phyloP scores from a whole-genome alignment of 768 basidiomycete genomes.

The Termitomyces sp. region DNA sequence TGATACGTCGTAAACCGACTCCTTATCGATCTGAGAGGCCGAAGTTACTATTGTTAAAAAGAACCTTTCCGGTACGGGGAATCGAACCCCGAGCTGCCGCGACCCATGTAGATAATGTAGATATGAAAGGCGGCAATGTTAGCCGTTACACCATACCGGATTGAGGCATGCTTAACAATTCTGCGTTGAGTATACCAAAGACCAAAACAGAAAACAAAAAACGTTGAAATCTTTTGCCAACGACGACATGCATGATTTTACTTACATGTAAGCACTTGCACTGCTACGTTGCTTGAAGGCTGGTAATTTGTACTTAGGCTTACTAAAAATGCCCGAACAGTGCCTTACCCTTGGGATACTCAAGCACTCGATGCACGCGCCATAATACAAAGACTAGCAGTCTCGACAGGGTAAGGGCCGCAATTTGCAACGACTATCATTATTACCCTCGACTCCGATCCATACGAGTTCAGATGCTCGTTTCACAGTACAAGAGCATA shows the following conservation, averaged over 20 bases:
- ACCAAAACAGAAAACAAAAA: too few species aligned
- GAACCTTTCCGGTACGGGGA: conserved; percentile 45
- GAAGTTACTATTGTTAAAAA: too few species aligned
- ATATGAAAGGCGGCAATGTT: conserved; percentile 58
- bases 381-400: neutral
- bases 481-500: neutral
- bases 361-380: neutral
- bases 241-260: too few species aligned
- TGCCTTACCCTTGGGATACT: neutral
- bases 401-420: neutral
- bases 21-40: too few species aligned
- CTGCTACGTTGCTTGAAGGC: too few species aligned
- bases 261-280: too few species aligned
- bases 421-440: neutral
- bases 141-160: conserved; percentile 64
- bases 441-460: neutral
- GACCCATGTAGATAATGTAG: neutral
- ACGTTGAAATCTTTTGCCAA: too few species aligned
- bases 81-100: conserved; percentile 60
- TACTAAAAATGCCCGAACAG: too few species aligned
- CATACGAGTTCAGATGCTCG: neutral
- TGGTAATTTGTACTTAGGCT: too few species aligned
- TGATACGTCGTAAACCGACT: too few species aligned
- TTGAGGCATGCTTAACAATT: too few species aligned
- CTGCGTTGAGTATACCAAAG: too few species aligned